Conservation (phyloP, 768 basidiomycete genomes). For the Mycena olivaceomarginata region DNA sequence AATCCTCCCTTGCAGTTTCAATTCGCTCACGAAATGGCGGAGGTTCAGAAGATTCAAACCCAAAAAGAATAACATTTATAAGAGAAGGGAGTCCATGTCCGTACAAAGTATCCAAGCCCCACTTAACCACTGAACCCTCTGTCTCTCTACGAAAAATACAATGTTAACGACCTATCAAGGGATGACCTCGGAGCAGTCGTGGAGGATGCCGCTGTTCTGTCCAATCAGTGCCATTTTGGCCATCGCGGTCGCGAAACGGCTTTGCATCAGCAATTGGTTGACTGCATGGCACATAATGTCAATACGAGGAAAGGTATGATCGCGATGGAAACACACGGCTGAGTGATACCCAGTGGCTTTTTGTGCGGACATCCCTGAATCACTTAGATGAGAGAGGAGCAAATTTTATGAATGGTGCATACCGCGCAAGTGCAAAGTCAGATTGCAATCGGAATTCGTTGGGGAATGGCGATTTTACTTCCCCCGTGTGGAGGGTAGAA, state of each 20-base stretch:
- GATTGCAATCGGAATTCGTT: slow-evolving; percentile 58
- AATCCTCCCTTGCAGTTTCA: too few species aligned
- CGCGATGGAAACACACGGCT: slow-evolving; percentile 37
- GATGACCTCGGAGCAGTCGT: slow-evolving; percentile 57
- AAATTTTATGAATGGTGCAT: not conserved
- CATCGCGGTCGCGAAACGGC: slow-evolving; percentile 49
- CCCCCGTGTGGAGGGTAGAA: slow-evolving; percentile 41
- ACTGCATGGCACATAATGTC: not conserved
- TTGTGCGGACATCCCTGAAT: slow-evolving; percentile 51
- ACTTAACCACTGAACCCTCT: too few species aligned
- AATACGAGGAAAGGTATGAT: not conserved
- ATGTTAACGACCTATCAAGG: not conserved
- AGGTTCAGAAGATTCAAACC: too few species aligned
- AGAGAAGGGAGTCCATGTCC: too few species aligned
- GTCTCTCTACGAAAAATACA: too few species aligned
- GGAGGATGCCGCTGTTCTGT: slow-evolving; percentile 45
- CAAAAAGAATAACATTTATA: too few species aligned
- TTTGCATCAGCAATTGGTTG: slow-evolving; percentile 40
- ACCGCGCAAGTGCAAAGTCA: slow-evolving; percentile 45
- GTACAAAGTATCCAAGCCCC: too few species aligned
- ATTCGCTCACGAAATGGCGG: too few species aligned
- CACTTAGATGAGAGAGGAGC: not conserved
- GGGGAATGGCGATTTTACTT: slow-evolving; percentile 50
- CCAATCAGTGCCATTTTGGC: slow-evolving; percentile 53
- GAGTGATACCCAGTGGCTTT: slow-evolving; percentile 56